Evolutionary conservation across 768 basidiomycete species (phyloP).

Genomic region (Sporobolomyces pararoseus): DNA sequence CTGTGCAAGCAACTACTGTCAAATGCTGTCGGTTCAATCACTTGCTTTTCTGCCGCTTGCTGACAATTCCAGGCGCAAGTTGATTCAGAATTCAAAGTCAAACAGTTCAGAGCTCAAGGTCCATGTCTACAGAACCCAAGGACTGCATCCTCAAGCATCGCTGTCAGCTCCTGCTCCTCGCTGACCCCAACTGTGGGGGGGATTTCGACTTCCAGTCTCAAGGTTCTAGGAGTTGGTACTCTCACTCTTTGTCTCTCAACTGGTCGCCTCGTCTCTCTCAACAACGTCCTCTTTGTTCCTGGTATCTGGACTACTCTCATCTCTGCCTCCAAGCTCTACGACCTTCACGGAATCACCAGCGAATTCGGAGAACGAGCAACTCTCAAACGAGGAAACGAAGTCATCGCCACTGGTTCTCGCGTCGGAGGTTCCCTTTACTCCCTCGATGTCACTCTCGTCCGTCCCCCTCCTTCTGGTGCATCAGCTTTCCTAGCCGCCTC

Average conservation of each 20-base stretch:
- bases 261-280: neutral
- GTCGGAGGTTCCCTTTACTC: neutral
- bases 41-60: no score
- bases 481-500: conserved; percentile 4
- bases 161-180: no score
- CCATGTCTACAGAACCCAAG: no score
- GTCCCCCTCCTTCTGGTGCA: neutral
- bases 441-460: neutral
- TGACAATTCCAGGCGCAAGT: no score
- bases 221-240: conserved; percentile 5
- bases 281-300: conserved; percentile 9
- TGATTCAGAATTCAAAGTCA: no score
- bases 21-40: no score
- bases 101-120: no score
- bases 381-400: neutral
- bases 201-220: neutral
- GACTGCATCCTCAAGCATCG: no score
- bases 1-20: no score
- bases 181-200: conserved; percentile 21
- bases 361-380: neutral
- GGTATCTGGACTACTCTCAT: conserved; percentile 13
- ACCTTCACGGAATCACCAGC: neutral
- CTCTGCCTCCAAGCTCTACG: conserved; percentile 1
- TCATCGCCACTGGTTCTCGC: conserved; percentile 11
- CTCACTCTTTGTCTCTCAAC: neutral